phyloP scores from a whole-genome alignment of 768 basidiomycete species.

The Gelatoporia subvermispora region DNA sequence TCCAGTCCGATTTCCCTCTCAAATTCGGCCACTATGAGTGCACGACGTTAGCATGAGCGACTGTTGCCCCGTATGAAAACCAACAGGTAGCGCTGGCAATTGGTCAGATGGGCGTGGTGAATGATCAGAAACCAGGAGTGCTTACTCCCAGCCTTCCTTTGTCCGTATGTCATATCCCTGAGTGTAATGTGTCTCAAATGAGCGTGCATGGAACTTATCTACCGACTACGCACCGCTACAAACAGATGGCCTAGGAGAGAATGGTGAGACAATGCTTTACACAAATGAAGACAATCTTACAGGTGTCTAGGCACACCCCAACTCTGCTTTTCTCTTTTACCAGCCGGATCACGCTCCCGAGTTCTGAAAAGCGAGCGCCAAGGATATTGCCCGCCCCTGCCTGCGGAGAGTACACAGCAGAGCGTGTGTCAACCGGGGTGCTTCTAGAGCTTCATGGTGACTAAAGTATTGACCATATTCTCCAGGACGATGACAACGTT shows the following conservation, averaged over 20 bases:
- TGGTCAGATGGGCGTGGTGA: conserved; percentile 7
- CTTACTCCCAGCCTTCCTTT: conserved; percentile 67
- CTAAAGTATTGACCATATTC: conserved; percentile 61
- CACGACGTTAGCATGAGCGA: not conserved
- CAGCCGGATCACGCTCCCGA: conserved; percentile 60
- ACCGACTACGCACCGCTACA: conserved; percentile 50
- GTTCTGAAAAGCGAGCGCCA: conserved; percentile 64
- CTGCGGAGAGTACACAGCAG: conserved; percentile 39
- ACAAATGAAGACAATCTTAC: conserved; percentile 31
- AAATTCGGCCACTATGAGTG: conserved; percentile 51
- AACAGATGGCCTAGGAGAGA: conserved; percentile 63
- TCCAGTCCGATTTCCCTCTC: conserved; percentile 62
- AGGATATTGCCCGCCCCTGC: conserved; percentile 78
- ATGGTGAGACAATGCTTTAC: not conserved
- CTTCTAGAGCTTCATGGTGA: not conserved
- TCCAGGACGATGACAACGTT: conserved; percentile 66
- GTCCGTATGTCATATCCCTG: conserved; percentile 82
- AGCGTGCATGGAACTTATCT: not conserved
- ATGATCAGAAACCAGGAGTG: conserved; percentile 7
- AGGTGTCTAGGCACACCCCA: conserved; percentile 85
- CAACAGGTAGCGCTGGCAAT: conserved; percentile 23
- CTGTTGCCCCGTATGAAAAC: not conserved
- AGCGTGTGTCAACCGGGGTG: not conserved
- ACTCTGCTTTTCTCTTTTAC: conserved; percentile 73
- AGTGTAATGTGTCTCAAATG: not conserved